These are phyloP conservation scores for Turnera subulata DNA, from an alignment of 345 rosid species.

Conservation along the genomic window DNA sequence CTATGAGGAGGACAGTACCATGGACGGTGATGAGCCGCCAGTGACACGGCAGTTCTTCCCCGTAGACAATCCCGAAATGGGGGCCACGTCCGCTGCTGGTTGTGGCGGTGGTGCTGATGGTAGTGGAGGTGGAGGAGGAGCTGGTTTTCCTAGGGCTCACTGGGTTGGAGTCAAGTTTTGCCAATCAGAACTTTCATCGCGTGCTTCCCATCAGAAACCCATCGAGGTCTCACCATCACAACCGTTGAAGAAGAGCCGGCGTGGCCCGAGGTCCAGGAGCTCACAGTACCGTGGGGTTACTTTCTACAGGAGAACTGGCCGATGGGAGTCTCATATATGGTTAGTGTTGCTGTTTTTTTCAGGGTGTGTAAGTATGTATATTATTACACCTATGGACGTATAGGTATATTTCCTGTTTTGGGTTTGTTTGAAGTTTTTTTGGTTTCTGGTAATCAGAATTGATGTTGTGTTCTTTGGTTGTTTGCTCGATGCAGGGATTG, in stretches of 20 bases:
- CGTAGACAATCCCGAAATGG: conserved; percentile 44
- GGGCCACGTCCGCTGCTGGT: conserved; percentile 21
- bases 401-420: no score
- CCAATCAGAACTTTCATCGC: conserved; percentile 41
- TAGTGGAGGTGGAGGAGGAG: conserved; percentile 11
- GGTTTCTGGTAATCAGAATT: not conserved
- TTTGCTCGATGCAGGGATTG: conserved; percentile 77
- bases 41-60: conserved; percentile 92
- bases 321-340: conserved; percentile 99
- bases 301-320: conserved; percentile 91
- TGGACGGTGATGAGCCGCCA: conserved; percentile 35
- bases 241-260: conserved; percentile 81
- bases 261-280: conserved; percentile 95
- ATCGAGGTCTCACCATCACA: conserved; percentile 37
- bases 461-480: not conserved
- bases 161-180: conserved; percentile 65
- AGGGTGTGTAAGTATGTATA: no score
- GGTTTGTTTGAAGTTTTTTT: no score
- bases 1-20: conserved; percentile 22
- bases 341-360: conserved; percentile 10
- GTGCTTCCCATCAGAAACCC: conserved; percentile 31
- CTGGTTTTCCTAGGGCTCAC: conserved; percentile 59
- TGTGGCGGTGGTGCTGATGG: conserved; percentile 5
- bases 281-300: conserved; percentile 98
- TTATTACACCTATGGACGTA: no score